Percentiles rank a stretch among this genome's conserved stretches.
Conservation (phyloP, 2,329 filamentous ascomycete genomes). For the Sclerotinia spermophila region DNA sequence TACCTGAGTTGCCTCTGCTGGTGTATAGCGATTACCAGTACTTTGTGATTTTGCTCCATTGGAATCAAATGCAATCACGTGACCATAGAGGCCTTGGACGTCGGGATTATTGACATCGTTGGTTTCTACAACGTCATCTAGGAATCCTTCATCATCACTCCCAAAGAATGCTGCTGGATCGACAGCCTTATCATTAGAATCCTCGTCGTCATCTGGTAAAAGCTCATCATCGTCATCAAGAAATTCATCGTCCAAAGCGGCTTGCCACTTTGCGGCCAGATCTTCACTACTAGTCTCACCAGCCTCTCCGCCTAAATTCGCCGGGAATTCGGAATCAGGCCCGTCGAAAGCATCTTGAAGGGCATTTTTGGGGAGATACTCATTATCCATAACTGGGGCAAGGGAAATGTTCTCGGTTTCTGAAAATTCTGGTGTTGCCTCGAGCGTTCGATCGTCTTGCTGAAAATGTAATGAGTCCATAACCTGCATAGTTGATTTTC, state of each 20-base stretch:
- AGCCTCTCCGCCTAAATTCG: conserved; percentile 32
- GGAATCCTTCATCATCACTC: conserved; percentile 81
- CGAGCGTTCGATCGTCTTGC: conserved; percentile 23
- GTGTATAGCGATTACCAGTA: conserved; percentile 33
- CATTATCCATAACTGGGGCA: neutral
- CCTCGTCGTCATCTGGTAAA: conserved; percentile 53
- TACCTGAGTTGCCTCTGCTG: conserved; percentile 23
- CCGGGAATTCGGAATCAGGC: conserved; percentile 31
- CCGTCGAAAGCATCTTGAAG: conserved; percentile 32
- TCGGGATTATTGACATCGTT: conserved; percentile 28
- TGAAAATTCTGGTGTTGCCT: conserved; percentile 21
- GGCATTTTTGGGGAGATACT: conserved; percentile 21
- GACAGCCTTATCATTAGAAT: conserved; percentile 45
- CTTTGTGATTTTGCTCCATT: conserved; percentile 23
- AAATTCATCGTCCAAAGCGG: conserved; percentile 71
- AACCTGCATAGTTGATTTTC: conserved; percentile 69
- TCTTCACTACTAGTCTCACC: conserved; percentile 48
- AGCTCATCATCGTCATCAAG: conserved; percentile 55
- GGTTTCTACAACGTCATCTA: conserved; percentile 53
- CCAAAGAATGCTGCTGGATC: conserved; percentile 67
- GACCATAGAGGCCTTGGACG: conserved; percentile 34
- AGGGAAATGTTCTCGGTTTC: conserved; percentile 19
- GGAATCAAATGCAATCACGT: conserved; percentile 29
- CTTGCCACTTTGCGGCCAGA: conserved; percentile 77
- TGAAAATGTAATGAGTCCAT: conserved; percentile 48